Evolutionary conservation across 2,329 filamentous ascomycete genomes (phyloP), one percentile per base, ranked within the genome.

Genomic region (Talaromyces sp.): DNA sequence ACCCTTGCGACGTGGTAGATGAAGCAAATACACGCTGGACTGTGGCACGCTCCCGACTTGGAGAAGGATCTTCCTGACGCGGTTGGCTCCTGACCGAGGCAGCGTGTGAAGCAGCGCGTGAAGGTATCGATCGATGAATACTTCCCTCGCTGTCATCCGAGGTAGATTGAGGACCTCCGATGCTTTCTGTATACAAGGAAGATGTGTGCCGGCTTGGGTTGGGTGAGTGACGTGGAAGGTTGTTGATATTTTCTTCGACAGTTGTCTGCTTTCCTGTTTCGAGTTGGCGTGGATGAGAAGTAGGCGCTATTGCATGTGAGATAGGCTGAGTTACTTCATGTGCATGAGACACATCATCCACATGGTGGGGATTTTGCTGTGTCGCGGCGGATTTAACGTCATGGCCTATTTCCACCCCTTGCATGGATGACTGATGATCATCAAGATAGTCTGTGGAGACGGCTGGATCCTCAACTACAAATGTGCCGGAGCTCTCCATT

Each of bases 1-100:
- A 69, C 45, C 64, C 59, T 57, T 63, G 62, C 21, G 67, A 70
- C 45, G 64, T 64, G 11, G 69, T 63, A 8, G 70, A 65, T n/a
- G 64, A 62, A 45, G 66, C 62, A 33, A 52, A 28, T 57, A 77
- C 64, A 40, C 75, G 71, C 60, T 77, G 75, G 50, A 77, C 74
- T 33, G 69, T 71, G 22, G 74, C 74, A 39, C 75, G 72, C 55
- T 77, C 73, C 21, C 63, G 65, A 15, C 59, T 64, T 7, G 65
- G 57, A n/a, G 67, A 66, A 35, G 63, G 58, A 37, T 64, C 64
- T 15, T 62, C 57, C 63, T 64, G 61, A 54, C 64, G 62, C 48
- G 66, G 61, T 56, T 62, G 65, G 50, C 64, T 67, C 50, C 61
- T 63, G 25, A 61, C 61, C 10, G 62, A 55, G 31, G 69, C 58